Evolutionary conservation across 768 basidiomycete species (phyloP), one percentile per base, ranked within the genome.

Genomic region (Antrodiella citrinella): DNA sequence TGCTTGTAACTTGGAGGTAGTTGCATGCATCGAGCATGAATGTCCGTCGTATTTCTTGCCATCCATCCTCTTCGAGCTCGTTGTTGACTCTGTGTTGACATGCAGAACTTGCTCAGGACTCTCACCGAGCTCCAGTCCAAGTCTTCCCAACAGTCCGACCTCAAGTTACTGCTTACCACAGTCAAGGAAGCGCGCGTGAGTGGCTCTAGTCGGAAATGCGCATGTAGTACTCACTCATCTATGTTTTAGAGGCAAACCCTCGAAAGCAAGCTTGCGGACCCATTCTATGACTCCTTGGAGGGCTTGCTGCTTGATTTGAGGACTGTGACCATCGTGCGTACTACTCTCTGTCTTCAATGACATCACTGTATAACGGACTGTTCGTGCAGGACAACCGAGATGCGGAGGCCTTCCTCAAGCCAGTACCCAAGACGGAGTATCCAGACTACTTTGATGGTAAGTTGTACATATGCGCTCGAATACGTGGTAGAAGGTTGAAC

Each of bases 221-320:
- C 41, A 18, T 43, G 7, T 47, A 20, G 18, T 47, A 39, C 52
- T 62, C 65, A 57, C 44, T 44, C 51, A 69, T 65, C 7, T 61
- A 40, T 19, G 23, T 30, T 26, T 68, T 58, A 78, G 73, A 58
- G 69, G 50, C 68, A 72, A 60, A 64, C 65, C 44, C 70, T 80
- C 55, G 87, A 90, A 62, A 64, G 70, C 35, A 90, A 91, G 65
- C 74, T 84, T 18, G 76, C 84, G 13, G 93, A 96, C 62, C 82
- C 86, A 13, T 99, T 97, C 73, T 92, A 90, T 58, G 95, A 97
- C 54, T 89, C 90, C 0, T 75, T 98, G 46, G 96, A 99, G 61
- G 87, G 89, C 53, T 74, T 97, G 26, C 69, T 96, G 47, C 69
- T 71, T 30, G 96, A 99, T 73, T 76, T 99, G 55, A 85, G 86